These are phyloP conservation scores for Plasmodium vinckei DNA, from an alignment of 169 alveolate genomes.

Conservation along the genomic window DNA sequence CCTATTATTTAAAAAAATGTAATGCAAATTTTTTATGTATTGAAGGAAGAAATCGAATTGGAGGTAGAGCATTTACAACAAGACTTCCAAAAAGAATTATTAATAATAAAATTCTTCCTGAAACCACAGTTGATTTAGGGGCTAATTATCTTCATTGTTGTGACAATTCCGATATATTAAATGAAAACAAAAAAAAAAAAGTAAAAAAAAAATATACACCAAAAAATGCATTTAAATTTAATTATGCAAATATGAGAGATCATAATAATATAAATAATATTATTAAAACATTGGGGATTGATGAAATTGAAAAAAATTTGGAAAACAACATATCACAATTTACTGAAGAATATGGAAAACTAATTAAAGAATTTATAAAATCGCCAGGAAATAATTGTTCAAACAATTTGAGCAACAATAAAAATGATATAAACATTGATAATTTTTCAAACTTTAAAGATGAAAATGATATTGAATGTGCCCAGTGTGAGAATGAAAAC, in stretches of 20 bases:
- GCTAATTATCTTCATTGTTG: conserved; percentile 87
- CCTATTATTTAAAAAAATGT: conserved; percentile 79
- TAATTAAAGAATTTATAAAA: neutral
- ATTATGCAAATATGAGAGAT: neutral
- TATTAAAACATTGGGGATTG: neutral
- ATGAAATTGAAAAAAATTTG: neutral
- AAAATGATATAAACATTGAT: neutral
- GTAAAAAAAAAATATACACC: neutral
- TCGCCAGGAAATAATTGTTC: neutral
- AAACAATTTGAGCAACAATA: neutral
- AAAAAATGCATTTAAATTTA: neutral
- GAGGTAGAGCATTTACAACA: conserved; percentile 85
- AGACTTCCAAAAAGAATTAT: conserved; percentile 69
- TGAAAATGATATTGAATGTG: neutral
- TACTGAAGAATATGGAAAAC: neutral
- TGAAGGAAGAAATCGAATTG: conserved; percentile 84
- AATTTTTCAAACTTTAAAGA: neutral
- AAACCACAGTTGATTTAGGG: conserved; percentile 81
- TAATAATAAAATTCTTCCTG: conserved; percentile 65
- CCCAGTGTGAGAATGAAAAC: neutral
- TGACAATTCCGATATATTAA: conserved; percentile 29
- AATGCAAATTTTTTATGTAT: conserved; percentile 77
- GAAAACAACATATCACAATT: neutral
- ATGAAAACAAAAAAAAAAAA: neutral
- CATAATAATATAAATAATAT: neutral